Conservation (phyloP, 441 rosid species). For the Bruguiera hainesii region DNA sequence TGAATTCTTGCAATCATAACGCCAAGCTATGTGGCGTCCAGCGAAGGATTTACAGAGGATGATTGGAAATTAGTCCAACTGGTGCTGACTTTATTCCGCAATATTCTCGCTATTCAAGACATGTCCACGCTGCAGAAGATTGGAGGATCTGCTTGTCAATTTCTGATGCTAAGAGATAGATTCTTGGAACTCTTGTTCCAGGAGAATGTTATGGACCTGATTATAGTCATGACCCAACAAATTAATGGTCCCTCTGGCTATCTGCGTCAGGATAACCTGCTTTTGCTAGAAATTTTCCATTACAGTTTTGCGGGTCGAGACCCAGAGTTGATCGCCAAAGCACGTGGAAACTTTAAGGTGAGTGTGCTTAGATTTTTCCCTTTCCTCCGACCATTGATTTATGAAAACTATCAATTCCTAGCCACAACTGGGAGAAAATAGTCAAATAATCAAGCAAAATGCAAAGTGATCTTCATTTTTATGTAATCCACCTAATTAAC, state of each 20-base stretch:
- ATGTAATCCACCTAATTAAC: too few relatives aligned
- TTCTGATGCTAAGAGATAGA: slow-evolving; percentile 70
- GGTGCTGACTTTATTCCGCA: slow-evolving; percentile 78
- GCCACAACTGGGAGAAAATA: not conserved
- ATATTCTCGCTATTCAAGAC: slow-evolving; percentile 83
- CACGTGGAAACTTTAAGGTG: slow-evolving; percentile 46
- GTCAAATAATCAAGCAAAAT: too few relatives aligned
- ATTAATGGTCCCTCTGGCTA: slow-evolving; percentile 46
- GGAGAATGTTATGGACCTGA: slow-evolving; percentile 84
- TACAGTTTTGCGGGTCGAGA: slow-evolving; percentile 78
- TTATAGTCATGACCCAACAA: slow-evolving; percentile 67
- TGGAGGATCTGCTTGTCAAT: slow-evolving; percentile 61
- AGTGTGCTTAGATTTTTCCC: slow-evolving; percentile 15
- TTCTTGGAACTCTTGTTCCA: slow-evolving; percentile 73
- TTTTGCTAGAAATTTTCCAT: slow-evolving; percentile 72
- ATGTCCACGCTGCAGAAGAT: slow-evolving; percentile 64
- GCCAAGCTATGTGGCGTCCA: slow-evolving; percentile 22
- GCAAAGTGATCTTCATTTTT: too few relatives aligned
- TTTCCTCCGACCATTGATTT: not conserved
- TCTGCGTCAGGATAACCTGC: slow-evolving; percentile 84
- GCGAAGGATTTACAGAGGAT: slow-evolving; percentile 78
- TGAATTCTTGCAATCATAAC: slow-evolving; percentile 6
- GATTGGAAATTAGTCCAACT: slow-evolving; percentile 98
- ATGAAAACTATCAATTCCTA: not conserved
- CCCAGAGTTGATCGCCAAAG: slow-evolving; percentile 63